A percentile compares a stretch with the other conserved stretches of the same genome.
These are phyloP conservation scores for Brassica juncea DNA, from an alignment of 345 rosid species.

Conservation along the genomic window DNA sequence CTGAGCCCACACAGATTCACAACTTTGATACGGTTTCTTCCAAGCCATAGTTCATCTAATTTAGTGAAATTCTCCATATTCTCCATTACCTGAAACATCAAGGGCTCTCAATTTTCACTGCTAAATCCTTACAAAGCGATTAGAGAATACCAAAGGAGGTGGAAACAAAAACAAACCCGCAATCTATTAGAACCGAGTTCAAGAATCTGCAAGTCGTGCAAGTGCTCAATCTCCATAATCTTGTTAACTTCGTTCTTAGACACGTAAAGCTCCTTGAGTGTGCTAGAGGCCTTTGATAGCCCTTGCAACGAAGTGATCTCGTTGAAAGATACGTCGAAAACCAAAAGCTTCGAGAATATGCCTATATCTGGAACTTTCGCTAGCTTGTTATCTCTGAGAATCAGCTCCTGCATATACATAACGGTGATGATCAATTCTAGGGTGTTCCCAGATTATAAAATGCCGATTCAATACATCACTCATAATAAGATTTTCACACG, in stretches of 20 bases:
- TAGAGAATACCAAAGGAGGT: neutral
- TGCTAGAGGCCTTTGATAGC: constrained; percentile 61
- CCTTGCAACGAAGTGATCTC: constrained; percentile 72
- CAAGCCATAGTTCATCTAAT: constrained; percentile 85
- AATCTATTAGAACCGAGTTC: constrained; percentile 94
- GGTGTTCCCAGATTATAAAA: neutral
- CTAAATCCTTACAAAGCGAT: neutral
- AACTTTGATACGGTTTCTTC: constrained; percentile 79
- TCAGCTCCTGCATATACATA: constrained; percentile 63
- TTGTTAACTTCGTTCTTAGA: constrained; percentile 84
- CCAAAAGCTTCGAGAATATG: constrained; percentile 76
- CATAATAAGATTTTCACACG: neutral
- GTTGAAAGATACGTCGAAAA: constrained; percentile 90
- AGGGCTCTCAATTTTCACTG: neutral
- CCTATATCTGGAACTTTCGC: constrained; percentile 67
- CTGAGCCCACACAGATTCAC: constrained; percentile 77
- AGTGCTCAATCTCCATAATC: constrained; percentile 87
- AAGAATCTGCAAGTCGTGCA: constrained; percentile 75
- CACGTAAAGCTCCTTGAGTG: constrained; percentile 82
- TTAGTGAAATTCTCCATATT: constrained; percentile 66
- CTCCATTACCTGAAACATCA: constrained; percentile 82
- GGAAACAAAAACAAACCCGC: constrained; percentile 53
- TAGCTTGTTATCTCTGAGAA: constrained; percentile 86
- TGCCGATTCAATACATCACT: neutral
- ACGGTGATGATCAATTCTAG: neutral